Base-by-base conservation (phyloP, 2,329 filamentous ascomycete species). In the Hymenoscyphus fructigenus region DNA sequence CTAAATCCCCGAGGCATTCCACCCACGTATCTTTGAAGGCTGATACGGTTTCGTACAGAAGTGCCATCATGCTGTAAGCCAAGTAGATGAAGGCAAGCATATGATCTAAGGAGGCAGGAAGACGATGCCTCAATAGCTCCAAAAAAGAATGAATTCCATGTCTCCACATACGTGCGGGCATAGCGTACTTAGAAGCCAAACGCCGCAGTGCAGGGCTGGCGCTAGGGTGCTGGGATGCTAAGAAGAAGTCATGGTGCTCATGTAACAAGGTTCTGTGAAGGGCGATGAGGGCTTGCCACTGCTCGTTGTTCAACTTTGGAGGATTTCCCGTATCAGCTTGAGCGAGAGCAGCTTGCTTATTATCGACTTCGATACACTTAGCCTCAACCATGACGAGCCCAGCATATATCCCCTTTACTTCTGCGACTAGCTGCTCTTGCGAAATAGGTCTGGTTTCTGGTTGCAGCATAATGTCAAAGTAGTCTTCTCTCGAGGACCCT, bases 141-240 rank as follows among this genome's bases (percentile, higher is more conserved):
- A 96, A 81, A 64, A 95, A 95, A 0, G 87, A 88, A 73, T 96
- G 92, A 3, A 98, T 97, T 0, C 91, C 94, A 89, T 83, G 91
- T 0, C 92, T 84, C 95, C 95, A 98, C 91, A 98, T 95, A 0
- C 94, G 82, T 0, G 91, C 92, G 0, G 94, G 93, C 92, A 98
- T 97, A 0, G 88, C 88, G 70, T 97, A 97, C 67, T 95, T 95
- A 0, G 84, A 84, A 0, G 93, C 89, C 0, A 97, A 77, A 0
- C 86, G 81, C 2, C 85, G 83, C 0, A 98, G 75, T 0, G 88
- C 86, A 0, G 83, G 82, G 28, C 84, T 91, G 0, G 92, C 91
- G 0, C 88, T 90, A 0, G 92, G 93, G 73, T 98, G 93, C 70
- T 97, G 93, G 0, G 87, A 91, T 0, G 93, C 93, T 0, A 97